Conservation (phyloP, 176 grass and related monocot species). For the Eremochloa ophiuroides region DNA sequence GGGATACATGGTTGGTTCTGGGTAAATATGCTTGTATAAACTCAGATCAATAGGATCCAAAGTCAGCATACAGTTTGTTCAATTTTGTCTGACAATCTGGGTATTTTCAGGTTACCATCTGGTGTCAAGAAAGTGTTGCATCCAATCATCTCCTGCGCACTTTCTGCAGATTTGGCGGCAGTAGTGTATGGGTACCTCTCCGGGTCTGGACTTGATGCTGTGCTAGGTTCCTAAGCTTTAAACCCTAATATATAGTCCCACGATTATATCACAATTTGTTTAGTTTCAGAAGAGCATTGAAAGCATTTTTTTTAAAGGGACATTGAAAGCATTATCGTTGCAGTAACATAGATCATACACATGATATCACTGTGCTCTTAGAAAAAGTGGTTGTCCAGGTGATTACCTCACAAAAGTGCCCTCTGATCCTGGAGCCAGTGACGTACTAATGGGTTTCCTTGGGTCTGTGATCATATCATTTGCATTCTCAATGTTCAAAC, state of each 20-base stretch:
- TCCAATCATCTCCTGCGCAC: conserved; percentile 82
- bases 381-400: conserved; percentile 40
- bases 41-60: conserved; percentile 11
- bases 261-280: not conserved
- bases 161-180: conserved; percentile 73
- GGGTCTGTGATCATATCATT: conserved; percentile 96
- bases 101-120: conserved; percentile 61
- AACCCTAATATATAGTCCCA: not conserved
- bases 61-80: not conserved
- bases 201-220: conserved; percentile 54
- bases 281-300: not conserved
- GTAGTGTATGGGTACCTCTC: conserved; percentile 58
- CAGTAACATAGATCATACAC: not conserved
- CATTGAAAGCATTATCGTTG: not conserved
- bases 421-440: conserved; percentile 91
- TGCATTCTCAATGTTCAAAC: conserved; percentile 96
- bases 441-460: conserved; percentile 93
- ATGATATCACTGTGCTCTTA: not conserved
- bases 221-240: conserved; percentile 65
- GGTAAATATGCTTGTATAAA: conserved; percentile 52
- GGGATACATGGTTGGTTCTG: conserved; percentile 91
- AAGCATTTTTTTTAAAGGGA: too few relatives aligned
- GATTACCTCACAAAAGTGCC: conserved; percentile 79
- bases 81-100: not conserved
- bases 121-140: conserved; percentile 70